Conservation (phyloP, 225 moss, liverwort and hornwort species). For the Antitrichia curtipendula region DNA sequence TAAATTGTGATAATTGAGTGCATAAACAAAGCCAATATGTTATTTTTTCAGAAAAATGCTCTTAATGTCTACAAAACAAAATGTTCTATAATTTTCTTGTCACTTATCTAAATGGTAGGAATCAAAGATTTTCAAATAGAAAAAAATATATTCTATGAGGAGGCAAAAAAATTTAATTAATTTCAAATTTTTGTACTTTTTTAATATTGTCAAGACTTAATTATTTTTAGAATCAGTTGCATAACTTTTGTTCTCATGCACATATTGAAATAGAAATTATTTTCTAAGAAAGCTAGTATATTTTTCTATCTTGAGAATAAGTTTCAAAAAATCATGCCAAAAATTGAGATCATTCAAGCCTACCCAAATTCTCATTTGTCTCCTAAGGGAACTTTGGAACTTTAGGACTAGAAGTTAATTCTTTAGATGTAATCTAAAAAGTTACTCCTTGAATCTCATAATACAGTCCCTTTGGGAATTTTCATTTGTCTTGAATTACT, state of each 20-base stretch:
- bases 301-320: neutral
- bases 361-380: neutral
- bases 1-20: neutral
- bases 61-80: fast-evolving
- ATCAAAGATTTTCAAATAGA: neutral
- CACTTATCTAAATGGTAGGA: neutral
- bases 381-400: neutral
- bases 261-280: neutral
- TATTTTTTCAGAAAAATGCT: neutral
- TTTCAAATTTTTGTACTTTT: neutral
- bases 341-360: neutral
- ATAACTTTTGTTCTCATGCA: neutral
- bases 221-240: neutral
- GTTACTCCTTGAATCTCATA: too few relatives aligned
- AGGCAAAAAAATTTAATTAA: too few relatives aligned
- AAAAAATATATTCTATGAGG: neutral
- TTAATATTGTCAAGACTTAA: fast-evolving
- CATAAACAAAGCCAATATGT: fast-evolving
- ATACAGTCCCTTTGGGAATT: too few relatives aligned
- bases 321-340: too few relatives aligned
- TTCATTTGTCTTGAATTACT: too few relatives aligned
- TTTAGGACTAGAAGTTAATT: too few relatives aligned
- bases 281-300: neutral
- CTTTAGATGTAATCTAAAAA: neutral
- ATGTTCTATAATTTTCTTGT: neutral